Evolutionary conservation across 2,329 filamentous ascomycete species (phyloP).

Genomic region (Cladophialophora chaetospira): DNA sequence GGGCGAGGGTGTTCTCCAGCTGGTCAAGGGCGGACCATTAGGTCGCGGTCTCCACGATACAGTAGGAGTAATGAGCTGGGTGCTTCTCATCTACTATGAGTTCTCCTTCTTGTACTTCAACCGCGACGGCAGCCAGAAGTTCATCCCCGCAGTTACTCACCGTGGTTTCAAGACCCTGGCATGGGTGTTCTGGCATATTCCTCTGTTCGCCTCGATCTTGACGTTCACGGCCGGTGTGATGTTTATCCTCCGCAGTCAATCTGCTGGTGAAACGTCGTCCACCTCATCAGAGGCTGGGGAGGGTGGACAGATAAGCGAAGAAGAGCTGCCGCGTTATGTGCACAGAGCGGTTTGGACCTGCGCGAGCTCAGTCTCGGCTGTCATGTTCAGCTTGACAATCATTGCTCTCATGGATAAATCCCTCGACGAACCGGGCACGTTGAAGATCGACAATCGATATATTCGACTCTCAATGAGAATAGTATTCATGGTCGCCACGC

Average conservation of each 20-base stretch:
- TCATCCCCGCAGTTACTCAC: conserved; percentile 1
- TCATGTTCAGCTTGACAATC: conserved; percentile 4
- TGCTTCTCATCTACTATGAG: conserved; percentile 36
- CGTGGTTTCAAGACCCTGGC: not conserved
- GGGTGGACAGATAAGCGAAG: not conserved
- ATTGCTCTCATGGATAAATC: not conserved
- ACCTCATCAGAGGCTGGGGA: not conserved
- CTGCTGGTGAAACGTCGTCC: not conserved
- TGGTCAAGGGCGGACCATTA: conserved; percentile 51
- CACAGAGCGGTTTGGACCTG: conserved; percentile 3
- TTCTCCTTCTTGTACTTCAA: conserved; percentile 13
- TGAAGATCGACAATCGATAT: conserved; percentile 10
- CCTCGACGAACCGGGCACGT: conserved; percentile 2
- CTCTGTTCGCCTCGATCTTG: conserved; percentile 8
- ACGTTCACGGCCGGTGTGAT: not conserved
- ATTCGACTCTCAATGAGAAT: not conserved
- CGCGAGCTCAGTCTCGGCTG: not conserved
- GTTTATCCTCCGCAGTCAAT: conserved; percentile 1
- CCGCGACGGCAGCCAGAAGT: conserved; percentile 7
- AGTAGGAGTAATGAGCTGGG: conserved; percentile 50
- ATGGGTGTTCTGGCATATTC: conserved; percentile 8
- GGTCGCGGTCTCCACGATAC: conserved; percentile 48
- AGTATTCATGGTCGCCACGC: not conserved
- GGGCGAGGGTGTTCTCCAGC: conserved; percentile 54
- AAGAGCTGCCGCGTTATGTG: not conserved